phyloP scores from a whole-genome alignment of 805 yeast genomes.

The Starmera pachycereana region DNA sequence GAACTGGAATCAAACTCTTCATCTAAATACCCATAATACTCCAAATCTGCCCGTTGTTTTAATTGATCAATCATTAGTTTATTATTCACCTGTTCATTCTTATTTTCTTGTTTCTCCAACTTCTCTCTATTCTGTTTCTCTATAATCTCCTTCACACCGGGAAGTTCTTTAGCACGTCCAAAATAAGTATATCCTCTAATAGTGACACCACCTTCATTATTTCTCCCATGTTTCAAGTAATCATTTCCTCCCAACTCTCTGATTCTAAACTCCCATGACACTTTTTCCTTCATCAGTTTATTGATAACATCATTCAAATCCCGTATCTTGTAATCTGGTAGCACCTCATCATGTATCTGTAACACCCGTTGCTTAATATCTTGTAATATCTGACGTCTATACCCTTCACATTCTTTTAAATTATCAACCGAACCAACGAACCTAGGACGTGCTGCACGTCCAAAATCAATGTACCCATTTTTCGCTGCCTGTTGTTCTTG shows the following conservation, averaged over 20 bases:
- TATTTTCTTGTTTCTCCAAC: slow-evolving; percentile 12
- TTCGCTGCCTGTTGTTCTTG: slow-evolving; percentile 53
- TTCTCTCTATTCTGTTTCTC: slow-evolving; percentile 22
- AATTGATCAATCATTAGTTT: slow-evolving; percentile 16
- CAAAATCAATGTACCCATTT: slow-evolving; percentile 46
- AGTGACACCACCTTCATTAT: slow-evolving; percentile 9
- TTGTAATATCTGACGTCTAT: slow-evolving; percentile 49
- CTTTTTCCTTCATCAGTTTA: slow-evolving; percentile 51
- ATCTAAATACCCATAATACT: slow-evolving; percentile 35
- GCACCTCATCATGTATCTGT: slow-evolving; percentile 49
- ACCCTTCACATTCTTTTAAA: slow-evolving; percentile 58
- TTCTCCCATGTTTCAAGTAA: slow-evolving; percentile 26
- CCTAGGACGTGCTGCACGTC: slow-evolving; percentile 51
- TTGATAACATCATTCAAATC: slow-evolving; percentile 71
- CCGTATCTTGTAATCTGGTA: slow-evolving; percentile 53
- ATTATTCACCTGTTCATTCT: slow-evolving; percentile 9
- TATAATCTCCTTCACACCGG: slow-evolving; percentile 51
- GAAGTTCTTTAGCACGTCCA: slow-evolving; percentile 75
- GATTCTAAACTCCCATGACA: slow-evolving; percentile 73
- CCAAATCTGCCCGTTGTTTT: slow-evolving; percentile 19
- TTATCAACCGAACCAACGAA: slow-evolving; percentile 40
- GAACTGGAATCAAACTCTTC: slow-evolving; percentile 9
- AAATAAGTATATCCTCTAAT: slow-evolving; percentile 39
- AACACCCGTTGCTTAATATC: slow-evolving; percentile 57
- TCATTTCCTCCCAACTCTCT: slow-evolving; percentile 66